Conservation (phyloP, 1,139 yeast genomes). For the Kodamaea arcana region DNA sequence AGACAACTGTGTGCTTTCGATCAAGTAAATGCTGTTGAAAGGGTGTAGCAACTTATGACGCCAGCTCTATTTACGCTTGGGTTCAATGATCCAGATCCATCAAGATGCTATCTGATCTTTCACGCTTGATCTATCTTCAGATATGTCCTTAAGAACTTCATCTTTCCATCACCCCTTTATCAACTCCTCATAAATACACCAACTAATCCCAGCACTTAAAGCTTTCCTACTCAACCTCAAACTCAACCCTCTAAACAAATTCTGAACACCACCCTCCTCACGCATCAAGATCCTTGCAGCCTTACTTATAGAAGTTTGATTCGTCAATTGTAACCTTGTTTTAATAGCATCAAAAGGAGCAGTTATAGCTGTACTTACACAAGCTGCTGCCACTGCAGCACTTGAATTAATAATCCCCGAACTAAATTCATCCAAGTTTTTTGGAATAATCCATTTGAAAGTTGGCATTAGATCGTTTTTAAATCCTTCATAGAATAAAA, state of each 20-base stretch:
- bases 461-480: slow-evolving; percentile 44
- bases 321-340: slow-evolving; percentile 73
- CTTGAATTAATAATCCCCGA: slow-evolving; percentile 62
- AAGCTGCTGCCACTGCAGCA: slow-evolving; percentile 74
- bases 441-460: slow-evolving; percentile 10
- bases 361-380: slow-evolving; percentile 77
- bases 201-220: slow-evolving; percentile 87
- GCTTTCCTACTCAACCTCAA: slow-evolving; percentile 83
- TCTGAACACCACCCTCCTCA: slow-evolving; percentile 55
- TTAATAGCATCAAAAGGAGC: slow-evolving; percentile 96
- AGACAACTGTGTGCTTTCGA: too few species aligned
- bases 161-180: slow-evolving; percentile 38
- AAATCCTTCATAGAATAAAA: slow-evolving; percentile 73
- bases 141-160: not conserved
- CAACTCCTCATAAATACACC: slow-evolving; percentile 94
- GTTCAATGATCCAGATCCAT: too few species aligned
- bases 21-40: too few species aligned
- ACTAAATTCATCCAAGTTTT: slow-evolving; percentile 20
- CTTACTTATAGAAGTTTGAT: slow-evolving; percentile 18
- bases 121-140: too few species aligned
- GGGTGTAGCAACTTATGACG: too few species aligned
- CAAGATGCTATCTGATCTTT: too few species aligned
- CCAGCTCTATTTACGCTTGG: too few species aligned
- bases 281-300: slow-evolving; percentile 35
- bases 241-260: slow-evolving; percentile 79